Evolutionary conservation across 495 filamentous ascomycete species (phyloP), one percentile per base, ranked within the genome.

Genomic region (Emericellopsis terricola): DNA sequence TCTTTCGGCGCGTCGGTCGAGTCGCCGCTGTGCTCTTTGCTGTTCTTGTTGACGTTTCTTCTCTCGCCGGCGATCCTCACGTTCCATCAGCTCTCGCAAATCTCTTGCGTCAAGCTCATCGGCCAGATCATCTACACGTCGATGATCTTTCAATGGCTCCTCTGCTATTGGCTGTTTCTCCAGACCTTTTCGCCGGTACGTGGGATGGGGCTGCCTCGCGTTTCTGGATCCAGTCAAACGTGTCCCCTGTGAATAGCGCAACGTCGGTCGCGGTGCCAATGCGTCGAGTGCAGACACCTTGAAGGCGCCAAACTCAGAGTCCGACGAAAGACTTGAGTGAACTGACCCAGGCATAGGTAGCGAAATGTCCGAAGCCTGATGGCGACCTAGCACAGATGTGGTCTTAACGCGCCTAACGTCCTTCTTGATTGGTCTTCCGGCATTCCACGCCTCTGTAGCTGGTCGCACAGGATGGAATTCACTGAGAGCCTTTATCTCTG

Each of bases 401-500:
- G 61, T 64, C n/a, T 62, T 65, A 19, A 68, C 53, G 42, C 71
- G 73, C 39, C 64, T 73, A 46, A 66, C 76, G 29, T 86, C 78
- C 35, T 68, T 65, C 41, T 69, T 69, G 40, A 73, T 52, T 5
- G 69, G 62, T 28, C 65, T 56, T 2, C 56, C 55, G 5, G 50
- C 42, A 18, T 46, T 64, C 46, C 62, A 67, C 5, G 55, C 47
- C 14, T 69, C 63, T 8, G 68, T 58, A 8, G 65, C 62, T 2
- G 69, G 58, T 27, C 76, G 73, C 17, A 65, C 63, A 26, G 77
- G 75, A 29, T 73, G 48, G 15, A 82, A 68, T 19, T 71, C 72
- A 28, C 76, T 78, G 74, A 94, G 78, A n/a, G 79, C 66, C 38
- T 73, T 74, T 42, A 94, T 82, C 55, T 94, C 82, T 35, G 78